These are phyloP conservation scores for Strobilomyces confusus DNA, from an alignment of 768 basidiomycete genomes.

Conservation along the genomic window DNA sequence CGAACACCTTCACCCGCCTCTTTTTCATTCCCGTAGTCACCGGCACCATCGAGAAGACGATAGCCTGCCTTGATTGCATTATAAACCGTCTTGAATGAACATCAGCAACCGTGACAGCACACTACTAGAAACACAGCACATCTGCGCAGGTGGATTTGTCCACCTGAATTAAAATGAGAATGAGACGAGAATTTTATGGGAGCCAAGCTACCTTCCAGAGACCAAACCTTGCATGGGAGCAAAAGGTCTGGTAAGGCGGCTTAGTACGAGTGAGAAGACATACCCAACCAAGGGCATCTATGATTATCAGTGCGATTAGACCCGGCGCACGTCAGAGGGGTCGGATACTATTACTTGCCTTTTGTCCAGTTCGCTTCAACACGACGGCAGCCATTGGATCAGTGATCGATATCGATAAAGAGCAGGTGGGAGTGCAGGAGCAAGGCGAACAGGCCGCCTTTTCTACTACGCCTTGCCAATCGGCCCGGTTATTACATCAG, in stretches of 20 bases:
- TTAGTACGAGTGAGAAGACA: slow-evolving; percentile 7
- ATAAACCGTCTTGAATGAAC: slow-evolving; percentile 60
- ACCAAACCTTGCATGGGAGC: slow-evolving; percentile 48
- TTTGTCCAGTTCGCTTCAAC: slow-evolving; percentile 57
- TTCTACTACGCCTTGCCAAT: not conserved
- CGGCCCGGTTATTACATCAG: not conserved
- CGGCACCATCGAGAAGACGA: slow-evolving; percentile 81
- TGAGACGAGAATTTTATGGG: not conserved
- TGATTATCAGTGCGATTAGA: slow-evolving; percentile 1
- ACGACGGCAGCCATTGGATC: slow-evolving; percentile 46
- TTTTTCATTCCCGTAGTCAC: slow-evolving; percentile 88
- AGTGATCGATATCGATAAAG: slow-evolving; percentile 12
- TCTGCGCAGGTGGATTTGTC: slow-evolving; percentile 58
- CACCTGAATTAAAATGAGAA: slow-evolving; percentile 37
- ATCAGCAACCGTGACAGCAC: not conserved
- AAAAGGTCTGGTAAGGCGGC: slow-evolving; percentile 1
- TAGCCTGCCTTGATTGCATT: slow-evolving; percentile 83
- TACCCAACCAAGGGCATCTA: slow-evolving; percentile 74
- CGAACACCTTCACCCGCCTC: slow-evolving; percentile 76
- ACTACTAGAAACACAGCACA: slow-evolving; percentile 33
- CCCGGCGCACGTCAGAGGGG: not conserved
- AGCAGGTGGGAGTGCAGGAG: slow-evolving; percentile 2
- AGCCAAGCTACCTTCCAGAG: slow-evolving; percentile 57
- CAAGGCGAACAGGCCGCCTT: not conserved
- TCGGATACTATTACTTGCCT: slow-evolving; percentile 37